Base-by-base conservation (phyloP, 441 rosid species). In the Adansonia grandidieri region DNA sequence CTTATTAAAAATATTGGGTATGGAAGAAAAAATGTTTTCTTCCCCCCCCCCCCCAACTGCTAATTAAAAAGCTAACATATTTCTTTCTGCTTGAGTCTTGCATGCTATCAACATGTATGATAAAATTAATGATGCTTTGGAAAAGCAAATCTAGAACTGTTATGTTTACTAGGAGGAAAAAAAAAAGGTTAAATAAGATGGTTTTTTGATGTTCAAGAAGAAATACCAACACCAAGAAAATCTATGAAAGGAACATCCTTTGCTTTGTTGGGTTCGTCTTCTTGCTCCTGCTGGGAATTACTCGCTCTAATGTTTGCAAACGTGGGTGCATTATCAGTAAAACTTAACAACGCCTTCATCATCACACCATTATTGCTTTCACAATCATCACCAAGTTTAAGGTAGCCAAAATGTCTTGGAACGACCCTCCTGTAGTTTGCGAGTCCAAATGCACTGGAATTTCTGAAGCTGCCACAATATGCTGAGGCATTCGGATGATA, bases 161-260 rank as follows among this genome's bases (percentile, higher is more conserved):
- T 42, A 76, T 65, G 24, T 75, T 67, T 61, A 74, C 75, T 32
- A 79, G 11, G 56, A 58, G 40, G 32, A 28, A 28, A 37, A 37
- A 37, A 44, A 53, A 77, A 37, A 32, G 72, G 32, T 50, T 76
- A 77, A 75, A 53, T 71, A 76, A 68, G 61, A 40, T 19, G 20
- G 14, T 15, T 22, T 71, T 67, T 63, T 22, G 77, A 78, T 62
- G 79, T 75, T 87, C 86, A 89, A 82, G 89, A 87, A 81, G 91
- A 81, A 70, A 91, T 87, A 81, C 89, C 88, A 63, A 87, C 89
- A 51, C 89, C 89, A 67, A 87, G 88, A 71, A 87, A 87, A 79
- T 87, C 89, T 69, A 87, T 87, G 85, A 87, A 85, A 44, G 86
- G 88, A 78, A 82, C 84, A 67, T 80, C 80, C 80, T 82, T 83